phyloP scores from a whole-genome alignment of 2,329 filamentous ascomycete genomes.

The Teratosphaeria epicoccoides region DNA sequence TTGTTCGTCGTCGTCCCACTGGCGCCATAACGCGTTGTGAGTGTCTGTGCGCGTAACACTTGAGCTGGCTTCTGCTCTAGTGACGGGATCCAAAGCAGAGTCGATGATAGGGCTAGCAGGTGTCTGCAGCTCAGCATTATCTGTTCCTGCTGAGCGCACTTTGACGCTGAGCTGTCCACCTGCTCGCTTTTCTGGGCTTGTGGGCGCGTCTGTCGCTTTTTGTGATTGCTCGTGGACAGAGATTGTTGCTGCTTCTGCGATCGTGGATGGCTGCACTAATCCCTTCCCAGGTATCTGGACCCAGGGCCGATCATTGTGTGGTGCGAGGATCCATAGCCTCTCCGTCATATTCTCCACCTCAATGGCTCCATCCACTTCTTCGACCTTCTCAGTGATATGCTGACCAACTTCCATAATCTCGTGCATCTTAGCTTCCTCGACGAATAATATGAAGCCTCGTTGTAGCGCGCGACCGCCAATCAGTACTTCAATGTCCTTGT shows the following conservation, averaged over 20 bases:
- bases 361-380: neutral
- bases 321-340: neutral
- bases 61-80: neutral
- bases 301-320: neutral
- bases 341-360: neutral
- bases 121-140: neutral
- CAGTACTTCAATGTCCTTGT: neutral
- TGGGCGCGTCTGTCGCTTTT: neutral
- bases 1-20: neutral
- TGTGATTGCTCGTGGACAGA: neutral
- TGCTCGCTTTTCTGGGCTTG: neutral
- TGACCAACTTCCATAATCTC: neutral
- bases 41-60: neutral
- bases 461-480: neutral
- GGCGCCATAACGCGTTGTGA: neutral
- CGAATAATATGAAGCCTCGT: neutral
- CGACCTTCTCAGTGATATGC: neutral
- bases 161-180: neutral
- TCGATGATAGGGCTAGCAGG: neutral
- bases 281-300: neutral
- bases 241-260: neutral
- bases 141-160: neutral
- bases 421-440: neutral
- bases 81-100: neutral
- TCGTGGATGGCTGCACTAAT: neutral